Evolutionary conservation across 352 stramenopile species (phyloP), one percentile per base, ranked within the genome.

Genomic region (Thraustotheca clavata): DNA sequence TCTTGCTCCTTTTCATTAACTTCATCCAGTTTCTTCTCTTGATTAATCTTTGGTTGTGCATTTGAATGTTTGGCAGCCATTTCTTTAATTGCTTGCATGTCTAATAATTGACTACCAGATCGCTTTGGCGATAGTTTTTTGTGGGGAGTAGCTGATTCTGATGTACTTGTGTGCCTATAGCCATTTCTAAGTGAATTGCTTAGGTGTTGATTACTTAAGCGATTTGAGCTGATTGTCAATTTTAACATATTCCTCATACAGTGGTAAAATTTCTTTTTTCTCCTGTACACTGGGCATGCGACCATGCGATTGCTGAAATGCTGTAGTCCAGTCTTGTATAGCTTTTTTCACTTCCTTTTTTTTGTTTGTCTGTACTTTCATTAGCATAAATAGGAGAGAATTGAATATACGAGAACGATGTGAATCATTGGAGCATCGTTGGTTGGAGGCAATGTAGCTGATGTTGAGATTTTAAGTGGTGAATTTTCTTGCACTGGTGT

Each of bases 321-420:
- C 18, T 54, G 57, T 54, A 32, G 33, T 50, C 57, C 57, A 65
- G 27, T 65, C 57, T 39, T 65, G 57, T 26, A 65, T 65, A 7
- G 14, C 26, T 35, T 65, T 50, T 24, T 65, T 65, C 27, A 65
- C 24, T 29, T 32, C 6, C 8, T 41, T 36, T 22, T 65, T 65
- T 4, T 34, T 29, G 7, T 18, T 18, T 6, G 39, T 54, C 57
- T 65, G 48, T 22, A 49, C 22, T 50, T 50, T 29, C 11, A 14
- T 14, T 12, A 6, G 22, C 33, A 43, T 43, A 20, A 20, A 20
- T 16, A 16, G 38, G 20, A 43, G 20, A 43, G 38, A 20, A 16
- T 18, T 20, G 22, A 14, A 6, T 38, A 22, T 27, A 65, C 57
- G 29, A 65, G 39, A 24, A 36, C 26, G 20, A 50, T 29, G 27